Base-by-base conservation (phyloP, 164 flowering plant species). In the grape (Vitis vinifera) region DNA sequence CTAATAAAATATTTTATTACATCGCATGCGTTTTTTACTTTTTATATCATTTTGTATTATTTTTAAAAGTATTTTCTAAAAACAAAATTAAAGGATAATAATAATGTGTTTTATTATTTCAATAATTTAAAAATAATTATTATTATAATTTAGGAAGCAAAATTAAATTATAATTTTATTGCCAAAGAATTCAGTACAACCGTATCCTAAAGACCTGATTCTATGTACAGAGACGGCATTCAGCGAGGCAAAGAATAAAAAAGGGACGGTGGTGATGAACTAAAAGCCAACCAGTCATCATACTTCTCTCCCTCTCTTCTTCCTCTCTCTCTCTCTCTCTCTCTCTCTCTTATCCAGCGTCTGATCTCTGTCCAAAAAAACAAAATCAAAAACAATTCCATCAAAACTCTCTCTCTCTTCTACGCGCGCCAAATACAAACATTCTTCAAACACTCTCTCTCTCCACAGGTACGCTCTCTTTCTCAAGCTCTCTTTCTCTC, bases 201-300 rank as follows among this genome's bases (percentile, higher is more conserved):
- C 27, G 27, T 23, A 23, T 3, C 44, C 6, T 37, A 6, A 37
- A 37, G 44, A 37, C 44, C 6, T 37, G 44, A 37, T 37, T 37
- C 44, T 37, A 37, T 37, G 44, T 37, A 37, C 7, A 37, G 44
- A 37, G 44, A 37, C 44, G 44, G 44, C 4, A 6, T 37, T 37
- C 44, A 37, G 44, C 44, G 44, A 4, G 44, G 44, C 4, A 37
- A 37, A 15, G 19, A 3, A 29, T 4, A 10, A 64, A 65, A 23
- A 70, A 70, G 70, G 60, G 63, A 76, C 75, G 79, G 79, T 58
- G 68, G 19, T 56, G 75, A 76, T 71, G 57, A 55, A 67, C 62
- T 65, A 47, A 62, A 65, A 2, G 47, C 72, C 62, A 65, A 51
- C 27, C 27, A 23, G 27, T n/a, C 50, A 47, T 23, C 10, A 50